Percentiles rank a stretch among this genome's conserved stretches.
phyloP scores from a whole-genome alignment of 495 filamentous ascomycete species.

The Neurospora discreta region DNA sequence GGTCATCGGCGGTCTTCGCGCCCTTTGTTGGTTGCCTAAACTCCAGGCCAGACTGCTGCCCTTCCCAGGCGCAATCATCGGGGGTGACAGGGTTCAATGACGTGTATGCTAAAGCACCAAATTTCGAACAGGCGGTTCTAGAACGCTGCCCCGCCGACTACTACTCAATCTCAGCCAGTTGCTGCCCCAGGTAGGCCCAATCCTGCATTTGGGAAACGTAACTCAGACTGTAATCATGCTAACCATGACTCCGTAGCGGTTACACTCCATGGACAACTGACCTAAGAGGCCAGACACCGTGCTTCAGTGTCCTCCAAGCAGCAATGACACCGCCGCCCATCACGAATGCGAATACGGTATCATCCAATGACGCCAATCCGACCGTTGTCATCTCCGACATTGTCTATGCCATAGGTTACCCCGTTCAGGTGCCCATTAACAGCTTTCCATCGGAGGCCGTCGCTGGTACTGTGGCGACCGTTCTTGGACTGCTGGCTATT shows the following conservation, averaged over 20 bases:
- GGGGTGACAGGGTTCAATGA: neutral
- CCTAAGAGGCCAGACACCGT: slow-evolving; percentile 13
- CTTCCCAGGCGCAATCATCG: slow-evolving; percentile 2
- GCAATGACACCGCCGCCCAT: slow-evolving; percentile 1
- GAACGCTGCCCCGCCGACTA: slow-evolving; percentile 12
- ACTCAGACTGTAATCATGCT: neutral
- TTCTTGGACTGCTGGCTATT: neutral
- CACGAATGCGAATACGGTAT: neutral
- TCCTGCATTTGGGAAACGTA: neutral
- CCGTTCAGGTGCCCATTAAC: slow-evolving; percentile 1
- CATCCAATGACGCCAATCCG: neutral
- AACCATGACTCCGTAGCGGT: slow-evolving; percentile 3
- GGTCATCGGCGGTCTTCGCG: slow-evolving; percentile 6
- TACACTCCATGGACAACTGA: slow-evolving; percentile 12
- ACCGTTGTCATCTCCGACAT: slow-evolving; percentile 6
- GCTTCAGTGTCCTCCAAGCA: slow-evolving; percentile 3
- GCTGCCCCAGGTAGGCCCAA: slow-evolving; percentile 13
- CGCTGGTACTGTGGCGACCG: slow-evolving; percentile 7
- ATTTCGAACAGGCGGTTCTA: slow-evolving; percentile 1
- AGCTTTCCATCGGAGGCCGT: slow-evolving; percentile 6
- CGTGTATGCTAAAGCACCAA: slow-evolving; percentile 4
- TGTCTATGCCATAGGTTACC: slow-evolving; percentile 10
- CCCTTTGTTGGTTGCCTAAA: slow-evolving; percentile 16
- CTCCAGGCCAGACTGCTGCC: slow-evolving; percentile 12
- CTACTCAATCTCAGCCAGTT: slow-evolving; percentile 8